Evolutionary conservation across 306 rosid species (phyloP), one percentile per base, ranked within the genome.

Genomic region (Sphenostylis stenocarpa): DNA sequence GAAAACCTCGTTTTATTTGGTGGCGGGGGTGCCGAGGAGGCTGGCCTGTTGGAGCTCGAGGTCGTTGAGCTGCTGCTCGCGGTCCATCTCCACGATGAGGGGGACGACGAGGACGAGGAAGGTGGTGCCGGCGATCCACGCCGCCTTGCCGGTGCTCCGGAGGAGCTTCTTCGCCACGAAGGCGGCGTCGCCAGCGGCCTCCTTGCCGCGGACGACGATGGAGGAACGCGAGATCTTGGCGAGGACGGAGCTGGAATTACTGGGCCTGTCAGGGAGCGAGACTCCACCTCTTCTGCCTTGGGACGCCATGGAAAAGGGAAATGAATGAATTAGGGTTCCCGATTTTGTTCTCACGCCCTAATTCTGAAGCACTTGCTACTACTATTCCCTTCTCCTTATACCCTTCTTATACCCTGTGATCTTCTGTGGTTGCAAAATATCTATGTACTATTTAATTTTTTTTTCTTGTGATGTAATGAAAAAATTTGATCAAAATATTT

Each of bases 1-100:
- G 31, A 64, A 12, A 39, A 21, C 19, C 70, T 39, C 5, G 3
- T 2, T 44, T 89, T 87, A 93, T 74, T 91, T 88, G 14, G 86
- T 45, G 67, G 84, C 6, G 19, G 93, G 81, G 12, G 94, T 69
- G n/a, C 98, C 98, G 43, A 95, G 97, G 69, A 95, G 77, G 86
- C 91, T 95, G 61, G 93, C 97, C 85, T 92, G 96, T 81, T 95
- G 97, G 73, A 92, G 93, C 83, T 95, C 97, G 77, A 92, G 88
- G 38, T 95, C 98, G 72, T 60, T 95, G 79, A 90, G 47, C 88
- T 92, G 98, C 88, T 92, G 97, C 56, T 95, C 98, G 36, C 98
- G 98, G 85, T 95, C 98, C 96, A 92, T 95, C 73, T 87, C 97
- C 77, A 95, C 91, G 70, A 95, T 90, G 70, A 95, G 82, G 3